phyloP scores from a whole-genome alignment of 192 early-diverging fungal genomes.

The Irineochytrium annulatum region DNA sequence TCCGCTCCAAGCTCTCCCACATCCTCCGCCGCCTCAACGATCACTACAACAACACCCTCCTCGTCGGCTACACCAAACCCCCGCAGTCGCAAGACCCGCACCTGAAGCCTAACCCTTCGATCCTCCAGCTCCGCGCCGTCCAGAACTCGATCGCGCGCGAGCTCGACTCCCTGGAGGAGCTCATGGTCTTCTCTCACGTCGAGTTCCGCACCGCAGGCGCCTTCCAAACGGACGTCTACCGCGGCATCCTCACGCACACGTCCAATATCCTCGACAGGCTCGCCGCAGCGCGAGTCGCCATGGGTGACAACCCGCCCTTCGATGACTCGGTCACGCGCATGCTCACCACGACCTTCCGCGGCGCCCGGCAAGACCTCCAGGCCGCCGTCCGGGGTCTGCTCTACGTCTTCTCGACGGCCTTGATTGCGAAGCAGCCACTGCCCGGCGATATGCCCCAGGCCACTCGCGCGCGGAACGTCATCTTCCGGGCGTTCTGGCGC shows the following conservation, averaged over 20 bases:
- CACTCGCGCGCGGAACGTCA: neutral
- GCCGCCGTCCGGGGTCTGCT: neutral
- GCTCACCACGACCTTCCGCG: neutral
- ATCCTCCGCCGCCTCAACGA: constrained; percentile 2
- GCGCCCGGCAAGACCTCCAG: neutral
- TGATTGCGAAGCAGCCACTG: neutral
- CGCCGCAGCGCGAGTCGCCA: neutral
- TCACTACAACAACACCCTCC: neutral
- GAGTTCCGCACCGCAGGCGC: neutral
- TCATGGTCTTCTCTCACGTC: neutral
- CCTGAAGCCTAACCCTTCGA: neutral
- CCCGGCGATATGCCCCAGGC: neutral
- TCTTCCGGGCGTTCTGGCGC: neutral
- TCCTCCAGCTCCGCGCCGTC: neutral
- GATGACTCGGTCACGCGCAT: neutral
- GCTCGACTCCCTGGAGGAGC: neutral
- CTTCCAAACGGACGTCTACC: neutral
- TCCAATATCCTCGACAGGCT: neutral
- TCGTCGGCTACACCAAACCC: neutral
- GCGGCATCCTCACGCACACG: neutral
- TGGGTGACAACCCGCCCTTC: neutral
- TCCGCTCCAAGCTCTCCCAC: neutral
- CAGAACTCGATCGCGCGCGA: neutral
- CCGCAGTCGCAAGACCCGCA: neutral
- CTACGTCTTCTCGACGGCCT: neutral